Conservation (phyloP, 495 filamentous ascomycete genomes). For the Tuber melanosporum region DNA sequence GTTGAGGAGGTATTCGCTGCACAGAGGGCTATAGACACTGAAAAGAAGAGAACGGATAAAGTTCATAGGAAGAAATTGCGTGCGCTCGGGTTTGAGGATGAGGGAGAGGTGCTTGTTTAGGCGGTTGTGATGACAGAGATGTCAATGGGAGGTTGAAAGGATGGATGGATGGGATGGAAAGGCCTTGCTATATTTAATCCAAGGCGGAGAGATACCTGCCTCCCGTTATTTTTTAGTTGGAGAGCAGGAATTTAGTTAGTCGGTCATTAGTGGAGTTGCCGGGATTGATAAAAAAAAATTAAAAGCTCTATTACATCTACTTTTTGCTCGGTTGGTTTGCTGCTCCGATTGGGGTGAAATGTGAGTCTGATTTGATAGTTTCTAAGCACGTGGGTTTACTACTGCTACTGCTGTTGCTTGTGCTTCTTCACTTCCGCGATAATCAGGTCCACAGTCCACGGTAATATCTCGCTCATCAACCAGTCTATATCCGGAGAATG, state of each 20-base stretch:
- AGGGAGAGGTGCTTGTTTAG: slow-evolving; percentile 45
- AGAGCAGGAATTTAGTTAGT: neutral
- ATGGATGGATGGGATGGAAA: slow-evolving; percentile 13
- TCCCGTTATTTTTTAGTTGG: slow-evolving; percentile 2
- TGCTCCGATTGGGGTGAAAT: neutral
- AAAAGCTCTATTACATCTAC: neutral
- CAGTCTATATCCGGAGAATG: slow-evolving; percentile 45
- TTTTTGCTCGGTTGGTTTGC: neutral
- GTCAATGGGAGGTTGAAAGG: neutral
- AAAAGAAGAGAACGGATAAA: slow-evolving; percentile 67
- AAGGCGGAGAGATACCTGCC: slow-evolving; percentile 17
- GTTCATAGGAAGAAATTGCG: slow-evolving; percentile 59
- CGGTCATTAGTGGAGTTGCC: neutral
- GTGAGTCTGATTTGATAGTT: neutral
- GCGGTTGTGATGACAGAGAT: neutral
- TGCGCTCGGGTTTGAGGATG: slow-evolving; percentile 77
- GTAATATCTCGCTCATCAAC: slow-evolving; percentile 49
- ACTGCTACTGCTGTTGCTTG: neutral
- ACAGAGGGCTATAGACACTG: slow-evolving; percentile 60
- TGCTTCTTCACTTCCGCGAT: slow-evolving; percentile 44
- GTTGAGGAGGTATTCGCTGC: slow-evolving; percentile 63
- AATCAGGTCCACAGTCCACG: slow-evolving; percentile 52
- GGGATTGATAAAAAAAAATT: neutral
- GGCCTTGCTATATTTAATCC: slow-evolving; percentile 42
- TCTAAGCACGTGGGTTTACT: neutral